These are phyloP conservation scores for Colletotrichum trifolii DNA, from an alignment of 2,329 filamentous ascomycete genomes.

Conservation along the genomic window DNA sequence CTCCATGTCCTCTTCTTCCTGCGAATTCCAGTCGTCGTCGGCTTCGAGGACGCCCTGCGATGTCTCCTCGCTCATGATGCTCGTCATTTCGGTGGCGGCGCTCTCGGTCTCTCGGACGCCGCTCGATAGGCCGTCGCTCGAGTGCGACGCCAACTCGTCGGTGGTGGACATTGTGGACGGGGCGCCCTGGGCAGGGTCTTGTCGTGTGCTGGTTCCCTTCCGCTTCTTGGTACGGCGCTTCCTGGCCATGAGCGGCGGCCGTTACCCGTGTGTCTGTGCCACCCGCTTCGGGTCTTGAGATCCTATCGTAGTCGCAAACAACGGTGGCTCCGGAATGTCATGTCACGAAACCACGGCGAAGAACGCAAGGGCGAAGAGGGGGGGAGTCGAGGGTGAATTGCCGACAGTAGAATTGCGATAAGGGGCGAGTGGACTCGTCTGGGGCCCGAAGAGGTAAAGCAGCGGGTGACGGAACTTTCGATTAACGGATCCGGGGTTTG, in stretches of 20 bases:
- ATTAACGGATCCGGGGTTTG: constrained; percentile 20
- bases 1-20: constrained; percentile 38
- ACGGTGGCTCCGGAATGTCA: constrained; percentile 26
- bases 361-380: constrained; percentile 1
- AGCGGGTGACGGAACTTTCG: constrained; percentile 12
- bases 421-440: constrained; percentile 21
- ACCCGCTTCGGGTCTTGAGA: constrained; percentile 20
- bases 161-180: constrained; percentile 45
- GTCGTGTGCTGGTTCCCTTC: constrained; percentile 40
- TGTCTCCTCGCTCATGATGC: constrained; percentile 49
- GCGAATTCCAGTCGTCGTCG: constrained; percentile 36
- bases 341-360: constrained; percentile 19
- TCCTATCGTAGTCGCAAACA: constrained; percentile 26
- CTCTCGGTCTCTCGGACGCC: constrained; percentile 47
- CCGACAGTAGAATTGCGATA: background rate
- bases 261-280: constrained; percentile 34
- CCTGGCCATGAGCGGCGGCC: constrained; percentile 48
- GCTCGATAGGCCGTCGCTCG: constrained; percentile 48
- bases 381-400: constrained; percentile 3
- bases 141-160: constrained; percentile 45
- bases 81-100: constrained; percentile 51
- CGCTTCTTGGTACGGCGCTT: constrained; percentile 45
- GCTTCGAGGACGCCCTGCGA: constrained; percentile 39
- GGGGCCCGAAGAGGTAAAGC: constrained; percentile 3
- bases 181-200: constrained; percentile 33